Conservation (phyloP, 164 flowering plant species). For the Litsea cubeba region DNA sequence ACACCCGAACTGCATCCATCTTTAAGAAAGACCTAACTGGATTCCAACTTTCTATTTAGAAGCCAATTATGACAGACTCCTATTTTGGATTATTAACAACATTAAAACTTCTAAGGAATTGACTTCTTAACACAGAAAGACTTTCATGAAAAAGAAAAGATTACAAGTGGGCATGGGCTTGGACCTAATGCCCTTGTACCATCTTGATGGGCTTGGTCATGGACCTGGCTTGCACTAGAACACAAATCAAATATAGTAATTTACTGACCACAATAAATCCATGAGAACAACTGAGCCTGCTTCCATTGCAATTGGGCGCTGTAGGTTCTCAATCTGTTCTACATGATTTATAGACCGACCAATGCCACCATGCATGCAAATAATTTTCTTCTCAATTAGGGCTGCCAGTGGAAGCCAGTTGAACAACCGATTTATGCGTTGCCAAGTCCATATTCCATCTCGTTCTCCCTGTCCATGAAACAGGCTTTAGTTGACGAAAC, state of each 20-base stretch:
- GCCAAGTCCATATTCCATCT: slow-evolving; percentile 99
- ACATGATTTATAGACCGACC: slow-evolving; percentile 98
- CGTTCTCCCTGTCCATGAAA: slow-evolving; percentile 78
- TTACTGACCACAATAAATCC: slow-evolving; percentile 89
- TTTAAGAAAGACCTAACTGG: no score
- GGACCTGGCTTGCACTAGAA: no score
- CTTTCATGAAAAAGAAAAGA: background rate
- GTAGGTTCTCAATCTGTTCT: slow-evolving; percentile 90
- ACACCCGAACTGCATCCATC: no score
- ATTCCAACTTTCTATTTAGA: no score
- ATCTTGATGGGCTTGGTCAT: no score
- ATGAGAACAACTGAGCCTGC: slow-evolving; percentile 98
- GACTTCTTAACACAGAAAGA: no score
- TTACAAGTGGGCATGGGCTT: background rate
- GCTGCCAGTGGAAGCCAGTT: slow-evolving; percentile 99
- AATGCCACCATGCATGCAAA: slow-evolving; percentile 99
- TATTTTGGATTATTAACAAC: no score
- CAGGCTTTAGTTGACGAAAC: slow-evolving; percentile 5
- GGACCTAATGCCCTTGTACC: no score
- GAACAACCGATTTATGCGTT: slow-evolving; percentile 85
- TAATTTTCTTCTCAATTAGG: slow-evolving; percentile 92
- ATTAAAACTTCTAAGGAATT: no score
- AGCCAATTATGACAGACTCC: no score
- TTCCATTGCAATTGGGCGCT: slow-evolving; percentile 98
- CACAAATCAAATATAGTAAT: background rate